These are phyloP conservation scores for Paulownia fortunei DNA, from an alignment of 257 asterid genomes.

Conservation along the genomic window DNA sequence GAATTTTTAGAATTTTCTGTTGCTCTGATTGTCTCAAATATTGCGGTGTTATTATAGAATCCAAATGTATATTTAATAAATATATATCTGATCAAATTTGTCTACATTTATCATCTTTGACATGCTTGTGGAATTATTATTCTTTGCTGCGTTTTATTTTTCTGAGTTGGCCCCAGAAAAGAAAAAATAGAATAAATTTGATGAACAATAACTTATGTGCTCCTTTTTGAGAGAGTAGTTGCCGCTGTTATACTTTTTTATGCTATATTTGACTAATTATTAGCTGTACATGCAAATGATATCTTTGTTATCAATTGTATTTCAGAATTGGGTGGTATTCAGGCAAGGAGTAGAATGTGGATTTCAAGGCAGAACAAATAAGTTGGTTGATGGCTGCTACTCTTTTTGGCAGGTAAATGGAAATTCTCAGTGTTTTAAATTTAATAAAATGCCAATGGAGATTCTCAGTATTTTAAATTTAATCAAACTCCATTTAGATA, in stretches of 20 bases:
- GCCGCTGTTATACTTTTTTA: background rate
- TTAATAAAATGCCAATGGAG: background rate
- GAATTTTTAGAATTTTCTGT: background rate
- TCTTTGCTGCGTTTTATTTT: background rate
- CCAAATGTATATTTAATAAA: background rate
- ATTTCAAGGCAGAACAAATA: conserved; percentile 98
- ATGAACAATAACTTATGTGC: background rate
- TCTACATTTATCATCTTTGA: conserved; percentile 12
- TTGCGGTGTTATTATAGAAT: too few relatives aligned
- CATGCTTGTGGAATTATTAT: background rate
- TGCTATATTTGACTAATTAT: background rate
- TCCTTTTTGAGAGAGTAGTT: background rate
- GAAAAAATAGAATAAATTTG: background rate
- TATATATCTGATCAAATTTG: background rate
- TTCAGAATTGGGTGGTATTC: conserved; percentile 93
- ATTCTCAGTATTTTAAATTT: conserved; percentile 3
- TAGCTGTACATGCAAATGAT: conserved; percentile 14
- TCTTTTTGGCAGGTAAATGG: conserved; percentile 96
- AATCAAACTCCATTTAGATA: background rate
- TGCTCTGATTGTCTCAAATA: background rate
- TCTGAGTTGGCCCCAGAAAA: background rate
- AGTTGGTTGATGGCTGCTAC: conserved; percentile 98
- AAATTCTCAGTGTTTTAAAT: conserved; percentile 12
- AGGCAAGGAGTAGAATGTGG: conserved; percentile 98
- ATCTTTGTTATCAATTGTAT: conserved; percentile 30